Evolutionary conservation across 2,329 filamentous ascomycete genomes (phyloP).

Genomic region (Alternaria sp.): DNA sequence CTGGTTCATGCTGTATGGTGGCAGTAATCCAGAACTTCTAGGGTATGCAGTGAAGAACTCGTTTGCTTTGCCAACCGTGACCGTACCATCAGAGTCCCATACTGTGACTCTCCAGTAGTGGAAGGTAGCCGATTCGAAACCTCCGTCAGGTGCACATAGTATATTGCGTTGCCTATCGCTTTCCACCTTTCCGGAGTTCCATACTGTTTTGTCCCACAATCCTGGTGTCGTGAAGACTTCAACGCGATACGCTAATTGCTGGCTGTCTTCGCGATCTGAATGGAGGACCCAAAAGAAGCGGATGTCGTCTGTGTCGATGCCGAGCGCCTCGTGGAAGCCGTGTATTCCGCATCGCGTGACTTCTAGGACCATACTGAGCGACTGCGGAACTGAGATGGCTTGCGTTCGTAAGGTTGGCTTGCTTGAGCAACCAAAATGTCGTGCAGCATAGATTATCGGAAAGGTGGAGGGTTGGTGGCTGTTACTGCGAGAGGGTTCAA

Average conservation of each 20-base stretch:
- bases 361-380: constrained; percentile 27
- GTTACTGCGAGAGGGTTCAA: neutral
- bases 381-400: neutral
- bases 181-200: constrained; percentile 12
- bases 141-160: constrained; percentile 35
- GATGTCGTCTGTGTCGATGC: constrained; percentile 50
- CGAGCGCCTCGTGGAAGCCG: constrained; percentile 49
- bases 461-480: neutral
- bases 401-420: neutral
- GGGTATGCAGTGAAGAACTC: constrained; percentile 53
- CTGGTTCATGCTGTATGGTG: constrained; percentile 53
- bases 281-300: constrained; percentile 47
- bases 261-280: constrained; percentile 35
- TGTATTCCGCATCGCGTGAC: constrained; percentile 49
- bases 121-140: constrained; percentile 47
- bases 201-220: neutral
- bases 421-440: neutral
- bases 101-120: constrained; percentile 49
- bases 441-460: neutral
- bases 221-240: neutral
- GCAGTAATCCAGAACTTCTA: constrained; percentile 41
- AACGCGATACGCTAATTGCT: constrained; percentile 32
- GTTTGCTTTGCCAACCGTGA: constrained; percentile 33
- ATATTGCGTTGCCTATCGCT: constrained; percentile 37
- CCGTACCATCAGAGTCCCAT: constrained; percentile 45